Conservation (phyloP, 805 yeast genomes). For the Yamadazyma phyllophila region DNA sequence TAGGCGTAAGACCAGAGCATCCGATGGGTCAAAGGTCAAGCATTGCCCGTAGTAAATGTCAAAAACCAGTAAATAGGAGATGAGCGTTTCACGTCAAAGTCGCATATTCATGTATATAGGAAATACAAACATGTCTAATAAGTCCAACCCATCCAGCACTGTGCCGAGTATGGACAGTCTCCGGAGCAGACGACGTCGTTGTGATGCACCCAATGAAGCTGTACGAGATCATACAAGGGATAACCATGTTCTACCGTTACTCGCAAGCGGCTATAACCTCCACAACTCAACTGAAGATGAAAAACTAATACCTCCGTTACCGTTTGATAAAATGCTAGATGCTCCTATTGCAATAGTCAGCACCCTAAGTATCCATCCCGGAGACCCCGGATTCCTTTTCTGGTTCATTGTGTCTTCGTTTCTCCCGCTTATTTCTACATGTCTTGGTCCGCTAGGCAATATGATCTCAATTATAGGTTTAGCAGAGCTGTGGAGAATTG, state of each 20-base stretch:
- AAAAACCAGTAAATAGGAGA: no score
- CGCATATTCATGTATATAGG: slow-evolving; percentile 8
- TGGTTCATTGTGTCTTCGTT: slow-evolving; percentile 72
- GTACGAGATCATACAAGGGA: background rate
- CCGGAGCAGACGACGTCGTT: no score
- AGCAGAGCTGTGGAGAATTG: slow-evolving; percentile 62
- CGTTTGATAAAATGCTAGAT: slow-evolving; percentile 27
- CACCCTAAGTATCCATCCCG: slow-evolving; percentile 33
- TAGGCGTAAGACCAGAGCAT: background rate
- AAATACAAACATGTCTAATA: background rate
- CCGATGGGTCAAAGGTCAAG: no score
- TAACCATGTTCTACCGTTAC: slow-evolving; percentile 4
- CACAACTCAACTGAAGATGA: slow-evolving; percentile 14
- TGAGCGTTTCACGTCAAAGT: background rate
- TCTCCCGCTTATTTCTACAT: slow-evolving; percentile 74
- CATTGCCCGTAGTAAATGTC: no score
- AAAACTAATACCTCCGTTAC: slow-evolving; percentile 19
- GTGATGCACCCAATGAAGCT: no score
- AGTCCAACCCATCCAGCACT: no score
- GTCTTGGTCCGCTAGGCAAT: slow-evolving; percentile 76
- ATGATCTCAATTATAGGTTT: slow-evolving; percentile 70
- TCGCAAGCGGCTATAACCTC: slow-evolving; percentile 10
- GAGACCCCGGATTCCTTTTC: slow-evolving; percentile 31
- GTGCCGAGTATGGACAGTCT: no score
- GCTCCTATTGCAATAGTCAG: slow-evolving; percentile 33